These are phyloP conservation scores for Alisma plantagoaquatica DNA, from an alignment of 106 monocot species.

Conservation along the genomic window DNA sequence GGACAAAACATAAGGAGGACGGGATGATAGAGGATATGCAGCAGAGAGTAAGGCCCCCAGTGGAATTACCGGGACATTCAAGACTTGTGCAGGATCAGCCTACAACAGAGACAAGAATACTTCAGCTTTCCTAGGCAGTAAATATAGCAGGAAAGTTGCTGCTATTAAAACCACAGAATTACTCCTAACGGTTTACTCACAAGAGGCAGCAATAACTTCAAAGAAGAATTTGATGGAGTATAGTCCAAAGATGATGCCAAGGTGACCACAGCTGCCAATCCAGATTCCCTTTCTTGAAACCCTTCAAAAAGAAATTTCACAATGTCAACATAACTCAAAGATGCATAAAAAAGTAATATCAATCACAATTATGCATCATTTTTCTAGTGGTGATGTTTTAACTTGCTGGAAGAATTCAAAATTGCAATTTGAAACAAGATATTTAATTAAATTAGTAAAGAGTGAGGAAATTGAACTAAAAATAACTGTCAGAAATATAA, in stretches of 20 bases:
- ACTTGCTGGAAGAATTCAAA: too few relatives aligned
- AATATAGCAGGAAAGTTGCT: neutral
- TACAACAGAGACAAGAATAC: slow-evolving; percentile 22
- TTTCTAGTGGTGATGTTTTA: too few relatives aligned
- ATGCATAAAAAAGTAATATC: neutral
- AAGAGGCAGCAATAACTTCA: slow-evolving; percentile 85
- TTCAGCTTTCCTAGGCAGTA: neutral
- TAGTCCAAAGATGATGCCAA: slow-evolving; percentile 96
- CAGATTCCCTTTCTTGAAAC: slow-evolving; percentile 39
- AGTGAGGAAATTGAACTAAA: too few relatives aligned
- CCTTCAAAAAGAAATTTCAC: slow-evolving; percentile 18
- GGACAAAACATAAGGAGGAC: slow-evolving; percentile 79
- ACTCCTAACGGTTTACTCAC: slow-evolving; percentile 32
- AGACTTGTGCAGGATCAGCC: slow-evolving; percentile 94
- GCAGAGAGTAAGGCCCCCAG: slow-evolving; percentile 75
- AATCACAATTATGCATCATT: neutral
- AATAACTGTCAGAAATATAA: too few relatives aligned
- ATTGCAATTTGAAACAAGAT: too few relatives aligned
- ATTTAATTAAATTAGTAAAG: too few relatives aligned
- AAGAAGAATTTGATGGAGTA: slow-evolving; percentile 70
- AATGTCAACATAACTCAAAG: neutral
- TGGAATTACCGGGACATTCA: slow-evolving; percentile 88
- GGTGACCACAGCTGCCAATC: slow-evolving; percentile 71
- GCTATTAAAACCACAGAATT: neutral
- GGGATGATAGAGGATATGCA: slow-evolving; percentile 64